These are phyloP conservation scores for Talaromyces sp. DNA, from an alignment of 2,329 filamentous ascomycete genomes.

Conservation along the genomic window DNA sequence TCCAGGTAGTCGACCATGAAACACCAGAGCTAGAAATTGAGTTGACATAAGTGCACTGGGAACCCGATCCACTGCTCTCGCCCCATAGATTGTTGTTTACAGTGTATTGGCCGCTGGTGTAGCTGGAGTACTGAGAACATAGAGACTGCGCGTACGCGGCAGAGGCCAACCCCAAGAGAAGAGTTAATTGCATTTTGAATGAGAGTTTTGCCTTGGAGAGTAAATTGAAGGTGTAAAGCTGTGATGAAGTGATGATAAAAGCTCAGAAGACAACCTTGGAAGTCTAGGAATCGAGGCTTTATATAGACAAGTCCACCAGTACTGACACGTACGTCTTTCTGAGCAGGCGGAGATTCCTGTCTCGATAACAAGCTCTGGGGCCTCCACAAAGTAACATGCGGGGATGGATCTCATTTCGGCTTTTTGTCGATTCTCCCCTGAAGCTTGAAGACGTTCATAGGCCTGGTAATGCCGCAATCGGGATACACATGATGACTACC, in stretches of 20 bases:
- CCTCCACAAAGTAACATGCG: neutral
- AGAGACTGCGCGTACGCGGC: conserved; percentile 18
- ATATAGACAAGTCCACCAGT: neutral
- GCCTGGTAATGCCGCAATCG: neutral
- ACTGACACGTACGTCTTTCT: neutral
- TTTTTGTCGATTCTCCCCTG: neutral
- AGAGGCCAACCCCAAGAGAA: conserved; percentile 2
- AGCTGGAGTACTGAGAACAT: conserved; percentile 34
- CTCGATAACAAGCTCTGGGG: neutral
- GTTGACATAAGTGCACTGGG: conserved; percentile 41
- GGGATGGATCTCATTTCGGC: neutral
- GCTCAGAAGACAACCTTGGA: neutral
- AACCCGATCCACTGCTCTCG: conserved; percentile 30
- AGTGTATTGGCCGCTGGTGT: conserved; percentile 37
- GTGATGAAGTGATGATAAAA: neutral
- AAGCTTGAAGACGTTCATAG: neutral
- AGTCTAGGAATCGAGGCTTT: neutral
- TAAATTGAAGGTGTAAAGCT: neutral
- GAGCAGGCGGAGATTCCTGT: neutral
- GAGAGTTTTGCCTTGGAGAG: neutral
- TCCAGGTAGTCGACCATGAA: conserved; percentile 43
- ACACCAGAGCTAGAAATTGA: conserved; percentile 27
- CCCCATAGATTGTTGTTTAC: conserved; percentile 53
- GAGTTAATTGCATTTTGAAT: neutral
- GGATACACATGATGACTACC: neutral